Base-by-base conservation (phyloP, 139 green algal species). In the Chlamydomonas sphaeroides region DNA sequence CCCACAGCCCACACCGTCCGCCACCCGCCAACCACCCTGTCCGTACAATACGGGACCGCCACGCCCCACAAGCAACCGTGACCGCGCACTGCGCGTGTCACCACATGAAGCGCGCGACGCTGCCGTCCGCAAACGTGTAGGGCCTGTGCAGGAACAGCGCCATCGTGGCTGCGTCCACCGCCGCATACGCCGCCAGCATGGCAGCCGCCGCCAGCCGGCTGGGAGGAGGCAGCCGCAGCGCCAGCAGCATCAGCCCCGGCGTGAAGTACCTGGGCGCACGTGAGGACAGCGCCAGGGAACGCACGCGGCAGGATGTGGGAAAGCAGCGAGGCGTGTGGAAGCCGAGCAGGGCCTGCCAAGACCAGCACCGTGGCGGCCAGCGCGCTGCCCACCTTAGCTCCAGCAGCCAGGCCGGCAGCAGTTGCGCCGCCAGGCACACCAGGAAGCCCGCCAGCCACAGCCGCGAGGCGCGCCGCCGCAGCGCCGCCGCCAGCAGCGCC, bases 241-340 rank as follows among this genome's bases (percentile, higher is more conserved):
- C 76, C 3, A 89, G 25, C 20, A 97, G 51, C 63, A 92, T 63
- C 51, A 93, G 88, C 4, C 92, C 87, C 0, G 93, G 70, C 0
- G 91, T 96, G 84, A 96, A 98, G 83, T 98, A 99, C 61, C 95
- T 95, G 91, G 82, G n/a, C n/a, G n/a, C n/a, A n/a, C n/a, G n/a
- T n/a, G n/a, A n/a, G 45, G 11, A 14, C 11, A 10, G 45, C 45
- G 45, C 45, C 45, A 53, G 14, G 45, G 45, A 53, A 53, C 10
- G 45, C 11, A 10, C 45, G 45, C 45, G 45, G 45, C 45, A 10
- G 45, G 45, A 53, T 53, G 11, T 10, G 17, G 11, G 11, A 62
- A 28, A 62, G 5, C 5, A 8, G 17, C 53, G 17, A n/a, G n/a
- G n/a, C n/a, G n/a, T n/a, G n/a, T n/a, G n/a, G n/a, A n/a, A n/a